Base-by-base conservation (phyloP, 352 stramenopile genomes). In the Globisporangium paroecandrum region DNA sequence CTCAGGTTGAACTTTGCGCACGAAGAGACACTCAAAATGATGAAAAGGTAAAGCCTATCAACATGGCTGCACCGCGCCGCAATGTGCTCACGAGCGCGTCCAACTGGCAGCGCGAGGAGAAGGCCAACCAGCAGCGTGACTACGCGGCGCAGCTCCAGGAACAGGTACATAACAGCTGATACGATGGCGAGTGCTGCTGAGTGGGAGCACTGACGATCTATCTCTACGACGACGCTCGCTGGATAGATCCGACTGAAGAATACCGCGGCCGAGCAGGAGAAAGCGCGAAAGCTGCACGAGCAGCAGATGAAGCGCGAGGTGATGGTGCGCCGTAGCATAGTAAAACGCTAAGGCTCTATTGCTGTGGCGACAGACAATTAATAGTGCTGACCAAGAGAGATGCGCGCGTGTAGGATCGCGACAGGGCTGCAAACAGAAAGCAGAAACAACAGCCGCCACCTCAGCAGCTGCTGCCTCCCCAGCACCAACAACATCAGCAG, bases 101-200 rank as follows among this genome's bases (percentile, higher is more conserved):
- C 27, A 66, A 75, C 6, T 80, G 68, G 69, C 78, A 89, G 74
- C 79, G 81, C 22, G 77, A 91, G 66, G 73, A 83, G 62, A 79
- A 73, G 22, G 61, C 70, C 27, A 79, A 68, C 41, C 81, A 89
- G 59, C 83, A 91, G 65, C 70, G 81, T 25, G 79, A 86, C 70
- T 91, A 91, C 56, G 83, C 83, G 22, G 83, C 81, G 43, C 76
- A 87, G 68, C 75, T 91, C 27, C 83, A 91, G 62, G 73, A 89
- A 58, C 83, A 91, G 69, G 79, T 88, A 38, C 8, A 38, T 9
- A n/a, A 18, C 4, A 6, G 15, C 22, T 24, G 13, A 58, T 29
- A 36, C 22, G 25, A 22, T 49, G 15, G 38, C 13, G 4, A 47
- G 38, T 47, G 0, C 38, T 47, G 38, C 38, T 47, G 38, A 20